Evolutionary conservation across 2,329 filamentous ascomycete species (phyloP), one percentile per base, ranked within the genome.

Genomic region (Akanthomyces lecanii): DNA sequence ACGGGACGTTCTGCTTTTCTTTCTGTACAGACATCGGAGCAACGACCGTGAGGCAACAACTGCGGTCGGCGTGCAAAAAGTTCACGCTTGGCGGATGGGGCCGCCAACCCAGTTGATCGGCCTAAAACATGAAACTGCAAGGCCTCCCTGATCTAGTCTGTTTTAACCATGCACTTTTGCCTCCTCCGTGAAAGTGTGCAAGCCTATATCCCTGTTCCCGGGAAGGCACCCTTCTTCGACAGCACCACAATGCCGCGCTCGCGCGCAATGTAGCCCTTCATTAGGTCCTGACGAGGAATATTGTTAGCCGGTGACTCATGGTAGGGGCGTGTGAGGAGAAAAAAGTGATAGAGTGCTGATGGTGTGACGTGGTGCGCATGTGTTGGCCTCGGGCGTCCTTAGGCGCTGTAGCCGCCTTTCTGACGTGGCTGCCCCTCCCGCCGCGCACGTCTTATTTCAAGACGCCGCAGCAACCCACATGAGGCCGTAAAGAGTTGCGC

Each of bases 211-310:
- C 91, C 90, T 28, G 96, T 98, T 28, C 93, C 93, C 0, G 96
- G 95, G 72, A 99, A 99, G 2, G 95, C 94, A 47, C 91, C 92
- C 64, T 85, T 90, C 76, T 97, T 98, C 75, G 92, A 97, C 63
- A 99, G 78, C 23, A 99, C 95, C 33, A 99, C 90, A 68, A 93
- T 93, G 40, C 89, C 90, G 68, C 90, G 87, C 69, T 97, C 93
- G 61, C 94, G 89, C 38, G 94, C 89, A 68, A 99, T 99, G 76
- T 99, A 99, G 47, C 96, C 95, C 77, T 98, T 99, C 91, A 99
- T 97, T 28, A 95, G 82, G 64, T 90, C 90, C 92, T 97, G 65
- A 30, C 61, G 64, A 65, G n/a, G 52, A 48, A 55, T 30, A 64
- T 63, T 76, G 16, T 62, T 50, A 62, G 63, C 53, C 66, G 76